These are phyloP conservation scores for Oryza coarctata DNA, from an alignment of 176 grass and related monocot species.

Conservation along the genomic window DNA sequence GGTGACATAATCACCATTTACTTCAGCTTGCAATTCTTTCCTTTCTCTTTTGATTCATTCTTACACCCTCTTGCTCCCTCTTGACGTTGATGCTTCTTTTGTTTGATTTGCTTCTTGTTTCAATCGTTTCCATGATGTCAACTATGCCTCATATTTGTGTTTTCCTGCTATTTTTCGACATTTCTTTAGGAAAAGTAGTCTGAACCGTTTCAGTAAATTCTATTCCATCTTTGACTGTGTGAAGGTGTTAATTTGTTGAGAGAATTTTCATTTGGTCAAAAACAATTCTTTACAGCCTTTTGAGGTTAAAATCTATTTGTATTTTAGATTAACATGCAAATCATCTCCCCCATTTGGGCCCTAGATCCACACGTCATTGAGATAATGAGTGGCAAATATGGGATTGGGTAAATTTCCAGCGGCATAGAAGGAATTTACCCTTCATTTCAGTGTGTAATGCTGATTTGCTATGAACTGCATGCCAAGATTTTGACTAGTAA, in stretches of 20 bases:
- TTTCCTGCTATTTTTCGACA: not conserved
- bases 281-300: not conserved
- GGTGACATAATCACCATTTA: not conserved
- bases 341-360: not conserved
- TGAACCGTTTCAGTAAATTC: not conserved
- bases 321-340: not conserved
- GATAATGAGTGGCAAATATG: too few relatives aligned
- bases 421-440: not conserved
- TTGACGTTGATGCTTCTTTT: not conserved
- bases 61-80: not conserved
- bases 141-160: not conserved
- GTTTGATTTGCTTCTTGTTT: not conserved
- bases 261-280: not conserved
- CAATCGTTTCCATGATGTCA: not conserved
- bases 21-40: too few relatives aligned
- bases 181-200: not conserved
- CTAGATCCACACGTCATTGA: too few relatives aligned
- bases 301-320: not conserved
- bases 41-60: too few relatives aligned
- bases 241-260: not conserved
- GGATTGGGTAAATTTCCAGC: not conserved
- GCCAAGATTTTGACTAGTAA: conserved; percentile 8
- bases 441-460: not conserved
- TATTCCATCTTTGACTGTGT: not conserved
- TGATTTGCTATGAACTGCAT: not conserved